Evolutionary conservation across 2,329 filamentous ascomycete species (phyloP).

Genomic region (Colletotrichum shisoi): DNA sequence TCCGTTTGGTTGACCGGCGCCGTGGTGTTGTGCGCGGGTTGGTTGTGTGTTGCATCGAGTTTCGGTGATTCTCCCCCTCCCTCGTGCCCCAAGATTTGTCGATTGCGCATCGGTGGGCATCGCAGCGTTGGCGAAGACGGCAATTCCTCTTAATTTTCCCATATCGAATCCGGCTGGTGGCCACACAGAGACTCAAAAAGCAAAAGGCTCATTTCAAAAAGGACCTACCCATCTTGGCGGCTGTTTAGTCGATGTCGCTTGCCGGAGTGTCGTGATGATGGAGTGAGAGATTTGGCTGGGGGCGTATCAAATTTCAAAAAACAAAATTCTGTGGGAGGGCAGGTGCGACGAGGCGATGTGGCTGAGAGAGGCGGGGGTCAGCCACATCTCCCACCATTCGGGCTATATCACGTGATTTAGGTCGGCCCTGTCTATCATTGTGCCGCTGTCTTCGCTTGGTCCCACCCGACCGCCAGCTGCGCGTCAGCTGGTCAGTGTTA

Average conservation of each 20-base stretch:
- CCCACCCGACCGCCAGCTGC: background rate
- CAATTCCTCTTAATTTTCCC: background rate
- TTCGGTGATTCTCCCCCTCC: constrained; percentile 5
- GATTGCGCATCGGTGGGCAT: constrained; percentile 24
- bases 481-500: background rate
- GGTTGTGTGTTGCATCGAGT: background rate
- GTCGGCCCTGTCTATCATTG: background rate
- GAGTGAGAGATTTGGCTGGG: constrained; percentile 19
- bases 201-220: constrained; percentile 10
- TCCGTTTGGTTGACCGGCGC: background rate
- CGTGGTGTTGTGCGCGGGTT: background rate
- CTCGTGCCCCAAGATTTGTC: constrained; percentile 28
- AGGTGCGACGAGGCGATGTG: constrained; percentile 24
- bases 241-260: constrained; percentile 41
- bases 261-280: constrained; percentile 41
- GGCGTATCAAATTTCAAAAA: constrained; percentile 11
- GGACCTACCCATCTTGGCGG: constrained; percentile 41
- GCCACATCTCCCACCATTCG: constrained; percentile 22
- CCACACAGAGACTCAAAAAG: constrained; percentile 13
- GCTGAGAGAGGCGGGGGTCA: constrained; percentile 16
- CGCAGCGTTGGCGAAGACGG: constrained; percentile 11
- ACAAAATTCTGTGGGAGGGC: constrained; percentile 37
- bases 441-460: background rate
- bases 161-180: constrained; percentile 24
- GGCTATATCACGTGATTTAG: constrained; percentile 28